phyloP scores from a whole-genome alignment of 371 early-diverging fungal genomes.

The Mucor lusitanicus region DNA sequence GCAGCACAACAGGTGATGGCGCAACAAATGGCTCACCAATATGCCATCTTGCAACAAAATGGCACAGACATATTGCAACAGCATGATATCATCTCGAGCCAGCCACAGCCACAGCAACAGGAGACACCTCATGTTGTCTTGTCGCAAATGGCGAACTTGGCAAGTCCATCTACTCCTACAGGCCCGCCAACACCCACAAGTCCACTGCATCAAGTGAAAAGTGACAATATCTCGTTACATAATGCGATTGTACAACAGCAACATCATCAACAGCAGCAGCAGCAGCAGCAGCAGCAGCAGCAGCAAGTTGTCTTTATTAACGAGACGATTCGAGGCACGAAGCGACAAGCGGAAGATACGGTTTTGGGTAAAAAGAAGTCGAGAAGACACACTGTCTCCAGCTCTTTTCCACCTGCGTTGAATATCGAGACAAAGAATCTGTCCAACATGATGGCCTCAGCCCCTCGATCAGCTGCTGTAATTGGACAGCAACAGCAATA shows the following conservation, averaged over 20 bases:
- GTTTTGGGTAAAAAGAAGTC: conserved; percentile 18
- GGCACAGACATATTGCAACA: conserved; percentile 4
- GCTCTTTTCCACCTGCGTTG: conserved; percentile 17
- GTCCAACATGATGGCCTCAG: neutral
- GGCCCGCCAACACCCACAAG: neutral
- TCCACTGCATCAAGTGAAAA: conserved; percentile 18
- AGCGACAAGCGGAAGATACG: neutral
- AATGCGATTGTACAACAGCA: conserved; percentile 30
- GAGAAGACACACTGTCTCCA: conserved; percentile 30
- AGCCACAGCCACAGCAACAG: conserved; percentile 6
- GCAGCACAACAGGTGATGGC: conserved; percentile 31
- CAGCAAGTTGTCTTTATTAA: conserved; percentile 12
- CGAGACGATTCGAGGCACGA: conserved; percentile 5
- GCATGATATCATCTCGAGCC: neutral
- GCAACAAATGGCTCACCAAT: conserved; percentile 31
- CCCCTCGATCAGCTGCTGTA: conserved; percentile 26
- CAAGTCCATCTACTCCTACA: conserved; percentile 6
- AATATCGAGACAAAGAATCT: conserved; percentile 29
- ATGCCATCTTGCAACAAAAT: conserved; percentile 14
- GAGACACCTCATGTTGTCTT: conserved; percentile 26
- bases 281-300: conserved; percentile 17
- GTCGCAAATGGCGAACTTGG: conserved; percentile 16
- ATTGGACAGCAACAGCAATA: neutral
- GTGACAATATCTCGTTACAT: conserved; percentile 22
- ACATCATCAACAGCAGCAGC: conserved; percentile 5